Evolutionary conservation across 208 protist genomes (phyloP).

Genomic region (Leishmania gerbilli): DNA sequence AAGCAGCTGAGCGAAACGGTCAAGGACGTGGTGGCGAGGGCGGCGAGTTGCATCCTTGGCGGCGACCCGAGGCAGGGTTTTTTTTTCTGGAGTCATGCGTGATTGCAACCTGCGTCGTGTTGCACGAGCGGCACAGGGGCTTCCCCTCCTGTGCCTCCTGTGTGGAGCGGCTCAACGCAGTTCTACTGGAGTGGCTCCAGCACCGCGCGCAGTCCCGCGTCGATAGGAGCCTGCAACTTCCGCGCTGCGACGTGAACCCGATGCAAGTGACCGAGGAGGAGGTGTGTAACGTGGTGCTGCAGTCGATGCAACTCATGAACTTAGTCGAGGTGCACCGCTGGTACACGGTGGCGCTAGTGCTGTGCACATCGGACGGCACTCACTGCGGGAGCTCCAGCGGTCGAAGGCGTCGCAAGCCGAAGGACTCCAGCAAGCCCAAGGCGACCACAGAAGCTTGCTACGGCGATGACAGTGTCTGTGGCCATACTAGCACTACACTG

Average conservation of each 20-base stretch:
- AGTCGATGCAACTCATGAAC: slow-evolving; percentile 47
- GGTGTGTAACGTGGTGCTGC: slow-evolving; percentile 35
- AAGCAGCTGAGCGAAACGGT: slow-evolving; percentile 36
- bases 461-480: background rate
- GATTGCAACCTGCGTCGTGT: slow-evolving; percentile 53
- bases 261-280: slow-evolving; percentile 21
- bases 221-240: background rate
- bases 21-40: slow-evolving; percentile 62
- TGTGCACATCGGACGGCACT: slow-evolving; percentile 19
- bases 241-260: slow-evolving; percentile 23
- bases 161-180: slow-evolving; percentile 24
- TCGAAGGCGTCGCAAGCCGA: background rate
- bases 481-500: background rate
- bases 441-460: background rate
- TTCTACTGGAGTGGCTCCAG: slow-evolving; percentile 30
- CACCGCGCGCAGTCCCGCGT: slow-evolving; percentile 6
- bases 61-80: slow-evolving; percentile 36
- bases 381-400: background rate
- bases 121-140: slow-evolving; percentile 24
- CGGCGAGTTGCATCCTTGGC: slow-evolving; percentile 47
- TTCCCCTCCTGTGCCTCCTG: background rate
- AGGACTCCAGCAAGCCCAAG: background rate
- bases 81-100: slow-evolving; percentile 73
- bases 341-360: slow-evolving; percentile 64
- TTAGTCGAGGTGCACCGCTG: slow-evolving; percentile 53